These are phyloP conservation scores for Boletus huronensis DNA, from an alignment of 768 basidiomycete genomes.

Conservation along the genomic window DNA sequence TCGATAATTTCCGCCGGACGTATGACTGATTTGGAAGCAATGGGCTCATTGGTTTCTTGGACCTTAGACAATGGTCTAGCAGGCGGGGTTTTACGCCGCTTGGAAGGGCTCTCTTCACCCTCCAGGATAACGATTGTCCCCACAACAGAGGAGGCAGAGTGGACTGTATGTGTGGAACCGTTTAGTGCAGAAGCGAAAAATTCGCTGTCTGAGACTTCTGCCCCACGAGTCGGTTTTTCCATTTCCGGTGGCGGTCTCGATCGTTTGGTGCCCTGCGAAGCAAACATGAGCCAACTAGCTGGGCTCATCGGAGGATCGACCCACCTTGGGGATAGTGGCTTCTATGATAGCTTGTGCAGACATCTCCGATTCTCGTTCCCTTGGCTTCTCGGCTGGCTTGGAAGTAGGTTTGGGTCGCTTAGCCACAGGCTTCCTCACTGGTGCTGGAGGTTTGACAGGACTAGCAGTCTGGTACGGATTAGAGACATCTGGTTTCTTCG, in stretches of 20 bases:
- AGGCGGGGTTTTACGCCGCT: conserved; percentile 46
- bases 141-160: conserved; percentile 4
- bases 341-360: conserved; percentile 72
- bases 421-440: conserved; percentile 37
- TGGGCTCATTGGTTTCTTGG: conserved; percentile 35
- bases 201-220: conserved; percentile 8
- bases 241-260: conserved; percentile 65
- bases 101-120: conserved; percentile 39
- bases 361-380: conserved; percentile 29
- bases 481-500: conserved; percentile 60
- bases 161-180: conserved; percentile 8
- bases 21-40: conserved; percentile 17
- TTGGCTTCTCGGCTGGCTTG: conserved; percentile 35
- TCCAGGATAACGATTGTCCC: conserved; percentile 40
- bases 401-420: conserved; percentile 37
- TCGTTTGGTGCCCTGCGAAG: conserved; percentile 67
- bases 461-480: conserved; percentile 79
- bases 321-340: conserved; percentile 70
- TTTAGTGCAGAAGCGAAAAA: conserved; percentile 13
- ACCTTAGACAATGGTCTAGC: conserved; percentile 1
- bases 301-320: conserved; percentile 16
- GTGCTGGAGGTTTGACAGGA: conserved; percentile 52
- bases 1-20: conserved; percentile 42
- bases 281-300: conserved; percentile 8
- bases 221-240: conserved; percentile 32